These are phyloP conservation scores for Podaxis sp. DNA, from an alignment of 768 basidiomycete genomes.

Conservation along the genomic window DNA sequence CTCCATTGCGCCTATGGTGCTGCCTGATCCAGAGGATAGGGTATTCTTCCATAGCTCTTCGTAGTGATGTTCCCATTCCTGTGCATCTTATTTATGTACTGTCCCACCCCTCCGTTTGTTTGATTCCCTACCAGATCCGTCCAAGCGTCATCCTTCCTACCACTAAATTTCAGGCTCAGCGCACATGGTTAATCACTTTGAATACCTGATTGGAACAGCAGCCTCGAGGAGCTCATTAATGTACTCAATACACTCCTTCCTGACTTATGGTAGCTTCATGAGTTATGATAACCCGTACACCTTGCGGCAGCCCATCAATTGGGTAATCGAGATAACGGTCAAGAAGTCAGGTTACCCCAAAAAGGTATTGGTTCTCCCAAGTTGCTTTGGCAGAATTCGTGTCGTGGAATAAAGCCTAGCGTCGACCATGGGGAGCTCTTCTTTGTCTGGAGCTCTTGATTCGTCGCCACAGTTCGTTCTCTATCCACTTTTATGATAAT, in stretches of 20 bases:
- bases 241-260: background rate
- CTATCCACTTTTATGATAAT: background rate
- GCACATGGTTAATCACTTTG: background rate
- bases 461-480: conserved; percentile 1
- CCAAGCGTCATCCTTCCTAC: background rate
- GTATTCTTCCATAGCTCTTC: background rate
- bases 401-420: background rate
- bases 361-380: background rate
- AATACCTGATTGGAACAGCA: background rate
- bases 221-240: conserved; percentile 5
- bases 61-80: background rate
- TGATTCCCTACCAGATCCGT: background rate
- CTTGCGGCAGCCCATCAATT: background rate
- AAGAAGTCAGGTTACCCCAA: background rate
- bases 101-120: background rate
- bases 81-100: background rate
- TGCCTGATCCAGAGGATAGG: background rate
- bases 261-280: background rate
- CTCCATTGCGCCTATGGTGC: background rate
- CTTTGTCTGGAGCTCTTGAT: background rate
- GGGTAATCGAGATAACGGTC: background rate
- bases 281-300: background rate
- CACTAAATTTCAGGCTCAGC: background rate
- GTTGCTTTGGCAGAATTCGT: background rate
- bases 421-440: background rate